These are phyloP conservation scores for Corynascus novoguineensis DNA, from an alignment of 495 filamentous ascomycete genomes.

Conservation along the genomic window DNA sequence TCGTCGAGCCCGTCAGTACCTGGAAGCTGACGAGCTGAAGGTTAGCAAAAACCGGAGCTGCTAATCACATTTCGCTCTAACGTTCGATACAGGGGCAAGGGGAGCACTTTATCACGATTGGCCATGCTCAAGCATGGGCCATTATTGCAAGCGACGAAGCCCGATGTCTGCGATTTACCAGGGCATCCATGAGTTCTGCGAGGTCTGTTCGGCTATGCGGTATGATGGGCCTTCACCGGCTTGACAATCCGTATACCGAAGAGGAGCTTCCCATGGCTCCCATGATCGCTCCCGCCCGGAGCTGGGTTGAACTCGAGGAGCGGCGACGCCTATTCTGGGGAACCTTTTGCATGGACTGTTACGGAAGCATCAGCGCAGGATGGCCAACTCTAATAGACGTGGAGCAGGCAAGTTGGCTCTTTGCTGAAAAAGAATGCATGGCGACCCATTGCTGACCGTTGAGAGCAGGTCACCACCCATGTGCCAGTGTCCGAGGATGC, in stretches of 20 bases:
- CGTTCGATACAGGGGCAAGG: slow-evolving; percentile 30
- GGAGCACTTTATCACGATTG: slow-evolving; percentile 43
- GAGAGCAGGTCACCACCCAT: slow-evolving; percentile 41
- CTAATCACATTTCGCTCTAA: background rate
- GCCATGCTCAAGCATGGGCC: slow-evolving; percentile 45
- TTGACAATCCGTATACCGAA: slow-evolving; percentile 32
- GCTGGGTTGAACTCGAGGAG: slow-evolving; percentile 49
- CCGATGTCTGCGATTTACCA: slow-evolving; percentile 38
- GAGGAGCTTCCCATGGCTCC: slow-evolving; percentile 33
- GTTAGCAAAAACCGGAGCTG: slow-evolving; percentile 18
- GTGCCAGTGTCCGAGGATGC: slow-evolving; percentile 42
- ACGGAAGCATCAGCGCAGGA: slow-evolving; percentile 42
- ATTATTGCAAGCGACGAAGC: slow-evolving; percentile 41
- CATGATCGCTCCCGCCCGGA: slow-evolving; percentile 33
- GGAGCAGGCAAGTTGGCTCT: slow-evolving; percentile 27
- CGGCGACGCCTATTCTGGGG: slow-evolving; percentile 50
- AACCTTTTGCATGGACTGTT: slow-evolving; percentile 46
- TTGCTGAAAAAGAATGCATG: background rate
- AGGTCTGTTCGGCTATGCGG: slow-evolving; percentile 35
- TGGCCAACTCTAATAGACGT: slow-evolving; percentile 44
- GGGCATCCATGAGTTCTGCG: slow-evolving; percentile 42
- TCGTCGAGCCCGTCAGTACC: slow-evolving; percentile 42
- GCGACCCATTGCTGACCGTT: background rate
- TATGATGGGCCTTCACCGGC: slow-evolving; percentile 46
- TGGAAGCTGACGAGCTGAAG: slow-evolving; percentile 46